Percentiles rank a stretch among this genome's conserved stretches.
These are phyloP conservation scores for Pichia sp. DNA, from an alignment of 1,139 yeast species.

Conservation along the genomic window DNA sequence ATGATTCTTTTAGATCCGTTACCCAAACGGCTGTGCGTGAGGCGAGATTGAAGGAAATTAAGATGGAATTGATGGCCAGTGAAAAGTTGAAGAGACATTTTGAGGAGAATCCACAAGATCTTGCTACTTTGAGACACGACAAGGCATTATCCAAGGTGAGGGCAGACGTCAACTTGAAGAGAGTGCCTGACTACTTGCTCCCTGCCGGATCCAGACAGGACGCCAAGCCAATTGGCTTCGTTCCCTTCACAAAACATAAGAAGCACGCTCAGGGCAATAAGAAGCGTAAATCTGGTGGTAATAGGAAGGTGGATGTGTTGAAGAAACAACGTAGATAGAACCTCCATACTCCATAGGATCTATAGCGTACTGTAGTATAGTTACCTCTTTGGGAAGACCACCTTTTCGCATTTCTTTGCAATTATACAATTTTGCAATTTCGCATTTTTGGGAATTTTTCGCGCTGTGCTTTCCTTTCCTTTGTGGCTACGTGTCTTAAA, in stretches of 20 bases:
- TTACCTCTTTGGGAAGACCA: no score
- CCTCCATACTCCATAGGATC: no score
- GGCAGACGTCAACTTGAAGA: slow-evolving; percentile 76
- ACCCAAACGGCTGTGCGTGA: slow-evolving; percentile 87
- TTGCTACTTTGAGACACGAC: slow-evolving; percentile 84
- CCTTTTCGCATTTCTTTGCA: no score
- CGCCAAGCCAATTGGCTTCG: slow-evolving; percentile 59
- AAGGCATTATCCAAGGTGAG: slow-evolving; percentile 79
- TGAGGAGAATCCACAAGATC: slow-evolving; percentile 97
- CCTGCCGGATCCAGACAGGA: slow-evolving; percentile 72
- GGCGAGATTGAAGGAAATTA: slow-evolving; percentile 86
- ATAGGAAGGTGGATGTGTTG: slow-evolving; percentile 58
- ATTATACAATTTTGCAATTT: no score
- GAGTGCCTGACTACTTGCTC: slow-evolving; percentile 86
- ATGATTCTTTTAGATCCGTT: slow-evolving; percentile 94
- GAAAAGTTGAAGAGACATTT: slow-evolving; percentile 91
- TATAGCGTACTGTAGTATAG: no score
- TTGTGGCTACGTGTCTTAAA: no score
- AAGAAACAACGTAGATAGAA: slow-evolving; percentile 55
- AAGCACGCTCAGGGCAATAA: slow-evolving; percentile 31
- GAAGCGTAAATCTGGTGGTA: slow-evolving; percentile 23
- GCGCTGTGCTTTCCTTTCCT: no score
- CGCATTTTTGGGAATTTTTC: no score
- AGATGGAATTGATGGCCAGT: slow-evolving; percentile 78
- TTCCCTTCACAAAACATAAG: slow-evolving; percentile 63